A percentile compares a stretch with the other conserved stretches of the same genome.
Conservation (phyloP, 768 basidiomycete genomes). For the Agaricus sinodeliciosus region DNA sequence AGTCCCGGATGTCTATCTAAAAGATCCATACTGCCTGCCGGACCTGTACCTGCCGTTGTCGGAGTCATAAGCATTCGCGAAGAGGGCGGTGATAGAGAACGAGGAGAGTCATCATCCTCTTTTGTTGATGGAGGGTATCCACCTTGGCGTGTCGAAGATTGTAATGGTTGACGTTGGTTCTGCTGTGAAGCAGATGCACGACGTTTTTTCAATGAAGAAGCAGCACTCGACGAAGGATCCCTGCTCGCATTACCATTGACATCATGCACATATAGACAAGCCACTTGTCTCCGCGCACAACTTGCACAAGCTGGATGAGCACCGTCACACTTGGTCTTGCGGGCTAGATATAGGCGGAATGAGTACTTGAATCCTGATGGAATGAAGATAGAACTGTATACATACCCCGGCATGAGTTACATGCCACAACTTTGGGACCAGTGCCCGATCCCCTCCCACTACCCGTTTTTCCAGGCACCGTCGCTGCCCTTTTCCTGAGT, state of each 20-base stretch:
- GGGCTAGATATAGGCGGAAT: slow-evolving; percentile 37
- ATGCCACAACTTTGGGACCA: slow-evolving; percentile 82
- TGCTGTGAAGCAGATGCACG: slow-evolving; percentile 42
- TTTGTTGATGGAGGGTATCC: slow-evolving; percentile 14
- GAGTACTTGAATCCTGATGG: not conserved
- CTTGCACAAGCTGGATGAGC: slow-evolving; percentile 81
- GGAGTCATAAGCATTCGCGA: slow-evolving; percentile 49
- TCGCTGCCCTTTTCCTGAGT: slow-evolving; percentile 63
- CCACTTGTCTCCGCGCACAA: slow-evolving; percentile 68
- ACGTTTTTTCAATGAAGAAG: slow-evolving; percentile 36
- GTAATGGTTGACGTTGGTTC: not conserved
- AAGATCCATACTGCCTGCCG: slow-evolving; percentile 17
- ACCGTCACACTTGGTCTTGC: slow-evolving; percentile 86
- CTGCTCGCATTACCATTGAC: slow-evolving; percentile 23
- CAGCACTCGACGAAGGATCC: not conserved
- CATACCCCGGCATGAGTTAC: slow-evolving; percentile 84
- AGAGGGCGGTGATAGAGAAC: slow-evolving; percentile 50
- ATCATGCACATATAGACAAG: slow-evolving; percentile 80
- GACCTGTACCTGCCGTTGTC: slow-evolving; percentile 23
- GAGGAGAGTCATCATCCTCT: slow-evolving; percentile 33
- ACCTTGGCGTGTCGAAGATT: slow-evolving; percentile 2
- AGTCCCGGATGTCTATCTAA: slow-evolving; percentile 14
- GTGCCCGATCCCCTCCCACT: slow-evolving; percentile 53
- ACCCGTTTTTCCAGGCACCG: slow-evolving; percentile 48
- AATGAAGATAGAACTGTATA: slow-evolving; percentile 8